These are phyloP conservation scores for Botrytis byssoidea DNA, from an alignment of 2,329 filamentous ascomycete genomes.

Conservation along the genomic window DNA sequence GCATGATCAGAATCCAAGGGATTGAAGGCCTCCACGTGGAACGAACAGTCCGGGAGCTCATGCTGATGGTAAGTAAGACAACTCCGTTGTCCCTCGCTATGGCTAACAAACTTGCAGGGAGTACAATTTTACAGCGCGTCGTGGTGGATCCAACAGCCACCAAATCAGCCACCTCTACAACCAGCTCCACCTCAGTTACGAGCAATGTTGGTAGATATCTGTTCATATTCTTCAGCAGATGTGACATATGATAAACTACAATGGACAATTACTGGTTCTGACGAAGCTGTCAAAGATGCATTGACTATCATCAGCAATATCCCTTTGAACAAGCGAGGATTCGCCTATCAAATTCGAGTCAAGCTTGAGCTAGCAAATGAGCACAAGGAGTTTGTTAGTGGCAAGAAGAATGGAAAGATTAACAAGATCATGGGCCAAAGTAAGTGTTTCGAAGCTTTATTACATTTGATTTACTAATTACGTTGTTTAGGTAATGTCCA, in stretches of 20 bases:
- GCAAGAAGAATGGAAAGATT: conserved; percentile 99
- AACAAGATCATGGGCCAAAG: conserved; percentile 99
- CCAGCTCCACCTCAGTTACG: conserved; percentile 55
- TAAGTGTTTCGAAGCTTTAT: neutral
- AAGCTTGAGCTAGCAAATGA: conserved; percentile 99
- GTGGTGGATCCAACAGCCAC: conserved; percentile 73
- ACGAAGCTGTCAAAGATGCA: conserved; percentile 94
- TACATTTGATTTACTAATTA: neutral
- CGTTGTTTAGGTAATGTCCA: conserved; percentile 68
- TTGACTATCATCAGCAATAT: conserved; percentile 91
- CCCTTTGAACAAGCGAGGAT: conserved; percentile 79
- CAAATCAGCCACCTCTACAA: conserved; percentile 48
- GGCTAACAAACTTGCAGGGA: conserved; percentile 54
- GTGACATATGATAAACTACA: conserved; percentile 91
- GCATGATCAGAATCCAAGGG: conserved; percentile 84
- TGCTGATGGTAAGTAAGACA: conserved; percentile 71
- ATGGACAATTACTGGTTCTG: conserved; percentile 91
- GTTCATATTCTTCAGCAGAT: conserved; percentile 92
- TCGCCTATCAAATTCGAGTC: conserved; percentile 83
- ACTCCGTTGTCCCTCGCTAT: conserved; percentile 2
- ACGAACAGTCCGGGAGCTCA: conserved; percentile 90
- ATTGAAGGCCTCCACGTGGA: conserved; percentile 92
- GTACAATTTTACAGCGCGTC: conserved; percentile 97
- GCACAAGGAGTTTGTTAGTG: conserved; percentile 98
- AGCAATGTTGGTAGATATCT: conserved; percentile 92